phyloP scores from a whole-genome alignment of 2,329 filamentous ascomycete species.

The Colletotrichum gloeosporioides region DNA sequence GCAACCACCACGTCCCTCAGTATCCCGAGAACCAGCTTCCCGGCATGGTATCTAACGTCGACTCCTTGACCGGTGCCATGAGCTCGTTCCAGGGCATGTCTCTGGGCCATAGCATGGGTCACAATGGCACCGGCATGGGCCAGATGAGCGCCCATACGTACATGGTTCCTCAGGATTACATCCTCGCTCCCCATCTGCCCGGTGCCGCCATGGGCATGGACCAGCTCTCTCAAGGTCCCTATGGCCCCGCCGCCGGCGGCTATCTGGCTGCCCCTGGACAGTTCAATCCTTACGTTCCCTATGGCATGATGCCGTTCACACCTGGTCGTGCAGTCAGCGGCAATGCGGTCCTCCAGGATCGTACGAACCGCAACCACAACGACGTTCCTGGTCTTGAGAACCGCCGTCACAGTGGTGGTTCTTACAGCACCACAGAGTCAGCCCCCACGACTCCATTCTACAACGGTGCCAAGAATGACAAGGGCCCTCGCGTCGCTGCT shows the following conservation, averaged over 20 bases:
- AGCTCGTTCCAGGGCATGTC: constrained; percentile 33
- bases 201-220: constrained; percentile 36
- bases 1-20: constrained; percentile 5
- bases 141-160: constrained; percentile 39
- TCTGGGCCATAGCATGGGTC: constrained; percentile 37
- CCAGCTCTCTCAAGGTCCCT: constrained; percentile 31
- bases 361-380: constrained; percentile 50
- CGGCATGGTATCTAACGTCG: constrained; percentile 14
- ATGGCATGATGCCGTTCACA: constrained; percentile 55
- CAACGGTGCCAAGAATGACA: constrained; percentile 63
- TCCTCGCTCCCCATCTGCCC: constrained; percentile 38
- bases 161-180: constrained; percentile 42
- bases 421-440: constrained; percentile 72
- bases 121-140: constrained; percentile 22
- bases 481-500: constrained; percentile 62
- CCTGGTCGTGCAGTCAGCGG: constrained; percentile 47
- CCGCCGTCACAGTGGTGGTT: constrained; percentile 56
- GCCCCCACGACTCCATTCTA: constrained; percentile 71
- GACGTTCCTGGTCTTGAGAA: constrained; percentile 69
- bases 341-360: constrained; percentile 44
- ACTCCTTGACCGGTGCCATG: constrained; percentile 11
- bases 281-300: constrained; percentile 35
- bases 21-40: constrained; percentile 21
- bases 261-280: constrained; percentile 40
- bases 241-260: constrained; percentile 39